These are phyloP conservation scores for Cladosporium phlei DNA, from an alignment of 2,329 filamentous ascomycete species.

Conservation along the genomic window DNA sequence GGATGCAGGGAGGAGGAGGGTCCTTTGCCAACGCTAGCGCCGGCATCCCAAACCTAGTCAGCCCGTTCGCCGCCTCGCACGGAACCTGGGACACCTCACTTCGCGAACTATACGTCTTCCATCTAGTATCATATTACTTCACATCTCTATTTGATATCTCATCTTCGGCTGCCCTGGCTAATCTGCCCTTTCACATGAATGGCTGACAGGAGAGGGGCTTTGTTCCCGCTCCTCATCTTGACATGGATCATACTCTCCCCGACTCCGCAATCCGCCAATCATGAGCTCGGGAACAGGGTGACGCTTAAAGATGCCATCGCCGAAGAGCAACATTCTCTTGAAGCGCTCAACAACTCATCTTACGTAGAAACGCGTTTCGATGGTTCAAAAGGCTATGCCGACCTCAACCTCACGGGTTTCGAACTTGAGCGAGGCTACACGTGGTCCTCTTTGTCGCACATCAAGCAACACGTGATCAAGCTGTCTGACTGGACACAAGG, in stretches of 20 bases:
- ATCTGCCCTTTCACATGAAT: too few relatives aligned
- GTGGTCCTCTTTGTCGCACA: slow-evolving; percentile 67
- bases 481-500: slow-evolving; percentile 39
- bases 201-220: slow-evolving; percentile 41
- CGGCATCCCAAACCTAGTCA: too few relatives aligned
- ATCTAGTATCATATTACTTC: too few relatives aligned
- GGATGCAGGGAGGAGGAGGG: too few relatives aligned
- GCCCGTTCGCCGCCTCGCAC: too few relatives aligned
- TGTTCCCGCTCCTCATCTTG: slow-evolving; percentile 47
- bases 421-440: slow-evolving; percentile 67
- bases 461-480: slow-evolving; percentile 61
- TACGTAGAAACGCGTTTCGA: slow-evolving; percentile 37
- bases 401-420: slow-evolving; percentile 65
- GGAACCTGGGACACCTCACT: too few relatives aligned
- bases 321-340: slow-evolving; percentile 48
- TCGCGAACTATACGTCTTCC: too few relatives aligned
- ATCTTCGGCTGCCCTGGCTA: too few relatives aligned
- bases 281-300: slow-evolving; percentile 33
- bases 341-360: slow-evolving; percentile 45
- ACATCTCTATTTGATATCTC: too few relatives aligned
- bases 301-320: slow-evolving; percentile 46
- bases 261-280: slow-evolving; percentile 4
- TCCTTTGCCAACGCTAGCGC: too few relatives aligned
- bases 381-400: slow-evolving; percentile 18
- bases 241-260: slow-evolving; percentile 52